Evolutionary conservation across 2,329 filamentous ascomycete species (phyloP).

Genomic region (Trichoderma lentiforme): DNA sequence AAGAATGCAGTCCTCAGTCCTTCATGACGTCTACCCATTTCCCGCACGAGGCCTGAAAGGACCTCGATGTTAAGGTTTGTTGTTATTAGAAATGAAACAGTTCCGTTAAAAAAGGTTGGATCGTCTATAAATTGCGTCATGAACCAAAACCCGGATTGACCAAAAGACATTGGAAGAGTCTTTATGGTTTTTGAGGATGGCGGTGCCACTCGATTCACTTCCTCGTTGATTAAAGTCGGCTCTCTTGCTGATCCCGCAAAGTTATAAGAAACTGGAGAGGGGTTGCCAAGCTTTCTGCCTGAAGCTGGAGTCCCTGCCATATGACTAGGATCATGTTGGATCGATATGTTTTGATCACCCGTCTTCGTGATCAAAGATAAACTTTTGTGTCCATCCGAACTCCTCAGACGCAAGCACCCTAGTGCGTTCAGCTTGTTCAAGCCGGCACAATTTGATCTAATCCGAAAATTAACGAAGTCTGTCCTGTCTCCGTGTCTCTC

Average conservation of each 20-base stretch:
- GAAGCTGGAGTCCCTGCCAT: background rate
- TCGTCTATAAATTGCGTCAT: constrained; percentile 33
- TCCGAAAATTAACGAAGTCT: background rate
- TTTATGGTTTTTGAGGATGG: background rate
- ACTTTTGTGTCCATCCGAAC: background rate
- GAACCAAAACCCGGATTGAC: constrained; percentile 43
- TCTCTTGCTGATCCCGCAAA: background rate
- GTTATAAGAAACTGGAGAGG: background rate
- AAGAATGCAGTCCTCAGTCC: background rate
- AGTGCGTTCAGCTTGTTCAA: background rate
- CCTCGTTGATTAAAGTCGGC: background rate
- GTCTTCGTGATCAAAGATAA: background rate
- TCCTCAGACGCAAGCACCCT: background rate
- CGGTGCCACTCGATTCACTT: background rate
- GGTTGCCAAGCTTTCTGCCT: background rate
- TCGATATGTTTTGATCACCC: background rate
- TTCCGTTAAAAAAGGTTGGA: constrained; percentile 39
- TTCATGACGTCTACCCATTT: background rate
- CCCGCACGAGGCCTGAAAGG: background rate
- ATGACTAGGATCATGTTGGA: background rate
- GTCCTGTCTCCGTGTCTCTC: background rate
- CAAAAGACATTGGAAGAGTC: constrained; percentile 35
- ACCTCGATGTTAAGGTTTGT: background rate
- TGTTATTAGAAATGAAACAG: constrained; percentile 23
- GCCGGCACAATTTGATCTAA: background rate